Evolutionary conservation across 2,329 filamentous ascomycete species (phyloP), one percentile per base, ranked within the genome.

Genomic region (Fonsecaea nubica): DNA sequence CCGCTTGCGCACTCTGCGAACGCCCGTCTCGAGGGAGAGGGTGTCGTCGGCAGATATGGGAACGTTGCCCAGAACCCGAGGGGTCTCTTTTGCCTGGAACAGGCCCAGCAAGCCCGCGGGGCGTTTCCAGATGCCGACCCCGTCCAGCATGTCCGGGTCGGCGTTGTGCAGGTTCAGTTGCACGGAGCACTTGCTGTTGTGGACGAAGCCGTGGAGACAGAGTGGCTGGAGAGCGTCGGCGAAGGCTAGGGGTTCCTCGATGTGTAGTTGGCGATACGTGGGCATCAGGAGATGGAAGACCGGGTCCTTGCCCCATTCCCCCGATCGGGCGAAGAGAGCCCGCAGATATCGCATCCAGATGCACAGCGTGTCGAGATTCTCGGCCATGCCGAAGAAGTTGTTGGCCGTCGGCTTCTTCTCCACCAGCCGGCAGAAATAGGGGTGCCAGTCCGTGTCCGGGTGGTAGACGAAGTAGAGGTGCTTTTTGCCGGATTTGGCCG

Each of bases 381-480:
- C 45, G 10, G 45, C 45, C 45, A 50, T 21, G 45, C 45, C 45
- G 45, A 50, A 50, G 45, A 50, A 50, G 45, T 9, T 25, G 21
- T 50, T 50, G 18, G 45, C 18, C 6, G 9, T 25, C 15, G 45
- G 45, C 7, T 50, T 50, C 8, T 10, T 25, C 12, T 50, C 45
- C 18, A 50, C 45, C 45, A 25, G 8, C 18, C 25, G 21, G 45
- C 45, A 50, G 45, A 50, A 50, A 25, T 50, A 50, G 10, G 45
- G 45, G 18, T 50, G 45, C 45, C 45, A 50, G 10, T 50, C 45
- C 7, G 45, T 50, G 7, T 50, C 45, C 6, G 45, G 45, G 45
- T 50, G 45, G 45, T 50, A 50, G 45, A 50, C 45, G 10, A 50
- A 50, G 45, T 50, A 50, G 18, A 50, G 45, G 45, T 50, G 45